phyloP scores from a whole-genome alignment of 441 rosid genomes.

The Adansonia gregorii region DNA sequence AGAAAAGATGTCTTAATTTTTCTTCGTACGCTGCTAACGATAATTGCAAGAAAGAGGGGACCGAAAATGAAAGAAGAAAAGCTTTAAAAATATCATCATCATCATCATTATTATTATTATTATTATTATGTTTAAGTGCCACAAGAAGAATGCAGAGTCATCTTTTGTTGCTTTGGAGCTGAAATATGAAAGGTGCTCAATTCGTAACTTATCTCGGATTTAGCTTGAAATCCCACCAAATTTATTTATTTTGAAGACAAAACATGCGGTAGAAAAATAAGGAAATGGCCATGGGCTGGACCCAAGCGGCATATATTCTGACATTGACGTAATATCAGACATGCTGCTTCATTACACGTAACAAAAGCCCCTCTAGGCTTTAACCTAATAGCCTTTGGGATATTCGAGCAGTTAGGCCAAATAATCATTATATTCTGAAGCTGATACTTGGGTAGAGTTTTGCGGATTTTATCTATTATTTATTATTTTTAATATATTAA shows the following conservation, averaged over 20 bases:
- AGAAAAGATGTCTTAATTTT: no score
- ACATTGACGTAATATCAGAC: not conserved
- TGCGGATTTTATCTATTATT: no score
- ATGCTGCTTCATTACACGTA: not conserved
- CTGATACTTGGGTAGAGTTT: not conserved
- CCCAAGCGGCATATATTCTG: not conserved
- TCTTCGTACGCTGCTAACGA: not conserved
- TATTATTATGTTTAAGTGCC: no score
- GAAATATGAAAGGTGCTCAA: not conserved
- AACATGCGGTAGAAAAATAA: not conserved
- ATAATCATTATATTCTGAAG: not conserved
- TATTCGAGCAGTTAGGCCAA: no score
- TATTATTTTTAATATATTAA: no score
- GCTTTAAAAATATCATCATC: no score
- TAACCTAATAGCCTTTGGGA: no score
- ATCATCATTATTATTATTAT: no score
- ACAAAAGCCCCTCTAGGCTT: not conserved
- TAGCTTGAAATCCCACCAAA: not conserved
- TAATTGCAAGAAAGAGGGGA: not conserved
- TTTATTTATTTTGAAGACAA: not conserved
- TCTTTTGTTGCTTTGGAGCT: not conserved
- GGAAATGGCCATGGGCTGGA: not conserved
- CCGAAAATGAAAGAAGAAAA: slow-evolving; percentile 3
- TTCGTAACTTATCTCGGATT: not conserved
- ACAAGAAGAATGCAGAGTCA: not conserved